Conservation (phyloP, 2,329 filamentous ascomycete genomes). For the Alternaria incomplexa region DNA sequence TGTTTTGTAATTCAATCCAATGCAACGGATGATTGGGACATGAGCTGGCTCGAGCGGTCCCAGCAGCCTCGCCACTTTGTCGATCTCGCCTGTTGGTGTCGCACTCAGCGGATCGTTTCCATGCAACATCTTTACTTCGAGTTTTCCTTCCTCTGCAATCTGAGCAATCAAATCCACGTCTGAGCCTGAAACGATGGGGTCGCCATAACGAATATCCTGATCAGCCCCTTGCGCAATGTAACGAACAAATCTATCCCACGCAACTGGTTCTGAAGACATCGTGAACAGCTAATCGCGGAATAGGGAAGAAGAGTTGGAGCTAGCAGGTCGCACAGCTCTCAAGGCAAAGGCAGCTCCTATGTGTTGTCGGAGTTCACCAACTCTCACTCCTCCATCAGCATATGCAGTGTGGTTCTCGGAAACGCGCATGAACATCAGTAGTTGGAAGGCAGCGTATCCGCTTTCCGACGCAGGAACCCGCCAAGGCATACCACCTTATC, state of each 20-base stretch:
- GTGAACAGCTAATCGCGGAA: background rate
- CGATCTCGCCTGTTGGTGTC: background rate
- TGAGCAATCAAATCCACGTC: background rate
- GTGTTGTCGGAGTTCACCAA: too few species aligned
- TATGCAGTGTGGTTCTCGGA: too few species aligned
- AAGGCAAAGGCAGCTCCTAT: too few species aligned
- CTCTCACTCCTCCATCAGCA: too few species aligned
- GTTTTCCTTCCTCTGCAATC: background rate
- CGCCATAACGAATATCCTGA: background rate
- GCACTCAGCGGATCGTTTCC: too few species aligned
- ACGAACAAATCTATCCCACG: conserved; percentile 2
- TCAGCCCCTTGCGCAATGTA: background rate
- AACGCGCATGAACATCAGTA: too few species aligned
- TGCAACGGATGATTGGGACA: conserved; percentile 52
- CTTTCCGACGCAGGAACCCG: too few species aligned
- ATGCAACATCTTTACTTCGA: background rate
- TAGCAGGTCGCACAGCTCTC: background rate
- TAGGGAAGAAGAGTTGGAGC: background rate
- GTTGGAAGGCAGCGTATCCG: too few species aligned
- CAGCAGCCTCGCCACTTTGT: background rate
- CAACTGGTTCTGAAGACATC: background rate
- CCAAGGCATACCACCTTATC: too few species aligned
- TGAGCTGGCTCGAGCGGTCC: conserved; percentile 18
- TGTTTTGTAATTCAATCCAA: conserved; percentile 55
- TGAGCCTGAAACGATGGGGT: background rate